Base-by-base conservation (phyloP, 1,139 yeast genomes). In the Kurtzmaniella quercitrusa region DNA sequence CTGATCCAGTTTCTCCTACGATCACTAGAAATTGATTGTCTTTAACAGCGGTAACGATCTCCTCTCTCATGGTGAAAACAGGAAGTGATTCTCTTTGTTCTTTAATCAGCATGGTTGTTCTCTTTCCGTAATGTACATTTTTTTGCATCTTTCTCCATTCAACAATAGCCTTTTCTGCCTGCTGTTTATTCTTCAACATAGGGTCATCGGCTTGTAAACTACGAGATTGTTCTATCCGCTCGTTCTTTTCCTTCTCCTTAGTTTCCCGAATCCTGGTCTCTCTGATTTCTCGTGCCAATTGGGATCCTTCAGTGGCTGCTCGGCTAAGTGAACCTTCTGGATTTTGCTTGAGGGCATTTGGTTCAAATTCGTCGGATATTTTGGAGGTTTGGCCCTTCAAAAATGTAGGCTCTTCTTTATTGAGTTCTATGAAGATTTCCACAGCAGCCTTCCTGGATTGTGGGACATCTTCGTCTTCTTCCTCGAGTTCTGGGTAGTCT, bases 281-380 rank as follows among this genome's bases (percentile, higher is more conserved):
- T 52, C 83, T 77, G 44, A 82, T 73, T 41, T 83, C 85, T 46
- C 71, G 73, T 44, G 93, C 85, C 27, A 85, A 62, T 34, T 73
- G 67, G 0, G 96, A 86, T 0, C 97, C 96, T 38, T 78, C 70
- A 68, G 75, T 71, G 0, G 97, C 97, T 3, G 88, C 84, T 53
- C 93, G 70, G 44, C 74, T 76, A 62, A 91, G 63, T 0, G 95
- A 79, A 0, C 96, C 96, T 51, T 85, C 90, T 0, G 95, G 94
- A 17, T 83, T 79, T 50, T 77, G 80, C 9, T 79, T 72, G 10
- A 85, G 77, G 46, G 77, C 70, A 11, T 82, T 72, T 1, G 88
- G 84, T 33, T 73, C 70, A 16, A 69, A 53, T 34, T 77, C 79
- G 2, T 49, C 50, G 19, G 67, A 53, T 10, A 69, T 59, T 44